These are phyloP conservation scores for Xylogone sp. DNA, from an alignment of 2,329 filamentous ascomycete species.

Conservation along the genomic window DNA sequence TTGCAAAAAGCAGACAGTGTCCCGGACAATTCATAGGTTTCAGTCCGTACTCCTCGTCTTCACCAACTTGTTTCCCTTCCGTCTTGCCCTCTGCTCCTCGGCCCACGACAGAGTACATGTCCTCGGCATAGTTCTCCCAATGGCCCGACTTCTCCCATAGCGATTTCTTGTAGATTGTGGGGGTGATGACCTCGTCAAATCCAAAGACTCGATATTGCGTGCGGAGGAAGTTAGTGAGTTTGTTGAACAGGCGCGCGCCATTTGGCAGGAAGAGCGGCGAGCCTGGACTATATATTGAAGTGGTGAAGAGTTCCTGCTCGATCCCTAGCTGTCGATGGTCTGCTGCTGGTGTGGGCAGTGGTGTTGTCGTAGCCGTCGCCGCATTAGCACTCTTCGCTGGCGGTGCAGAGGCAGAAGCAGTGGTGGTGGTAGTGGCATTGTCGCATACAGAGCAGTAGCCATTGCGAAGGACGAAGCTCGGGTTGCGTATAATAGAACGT, in stretches of 20 bases:
- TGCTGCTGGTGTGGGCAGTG: conserved; percentile 20
- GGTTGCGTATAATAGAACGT: not conserved
- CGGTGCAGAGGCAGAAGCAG: conserved; percentile 1
- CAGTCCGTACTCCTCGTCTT: conserved; percentile 71
- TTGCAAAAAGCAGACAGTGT: conserved; percentile 80
- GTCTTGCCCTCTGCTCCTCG: conserved; percentile 22
- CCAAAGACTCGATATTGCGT: conserved; percentile 82
- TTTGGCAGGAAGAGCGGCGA: conserved; percentile 82
- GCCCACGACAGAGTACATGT: conserved; percentile 81
- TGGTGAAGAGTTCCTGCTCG: conserved; percentile 74
- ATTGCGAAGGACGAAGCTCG: conserved; percentile 11
- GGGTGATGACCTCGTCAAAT: conserved; percentile 84
- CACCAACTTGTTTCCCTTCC: conserved; percentile 41
- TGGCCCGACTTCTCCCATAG: conserved; percentile 85
- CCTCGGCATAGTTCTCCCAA: conserved; percentile 84
- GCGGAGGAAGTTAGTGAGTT: conserved; percentile 75
- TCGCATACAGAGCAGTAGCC: conserved; percentile 29
- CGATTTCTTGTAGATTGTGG: conserved; percentile 85
- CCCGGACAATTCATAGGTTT: conserved; percentile 95
- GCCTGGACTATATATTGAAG: conserved; percentile 75
- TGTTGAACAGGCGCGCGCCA: conserved; percentile 79
- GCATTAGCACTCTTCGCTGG: conserved; percentile 3
- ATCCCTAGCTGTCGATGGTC: conserved; percentile 59
- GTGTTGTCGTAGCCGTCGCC: conserved; percentile 11
- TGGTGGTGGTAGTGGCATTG: conserved; percentile 3